These are phyloP conservation scores for Fraxinus greggii DNA, from an alignment of 305 asterid species.

Conservation along the genomic window DNA sequence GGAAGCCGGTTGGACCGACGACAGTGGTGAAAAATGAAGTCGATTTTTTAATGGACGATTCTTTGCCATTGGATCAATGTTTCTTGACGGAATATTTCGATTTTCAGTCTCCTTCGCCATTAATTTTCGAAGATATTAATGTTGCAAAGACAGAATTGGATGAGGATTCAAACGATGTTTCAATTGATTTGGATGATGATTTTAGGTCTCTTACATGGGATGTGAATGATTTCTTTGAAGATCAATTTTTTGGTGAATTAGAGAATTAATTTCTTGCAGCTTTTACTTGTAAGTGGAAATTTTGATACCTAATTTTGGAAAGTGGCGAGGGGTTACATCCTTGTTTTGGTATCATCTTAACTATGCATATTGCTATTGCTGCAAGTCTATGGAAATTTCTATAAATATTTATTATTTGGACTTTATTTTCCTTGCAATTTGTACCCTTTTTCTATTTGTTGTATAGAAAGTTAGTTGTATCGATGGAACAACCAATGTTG, in stretches of 20 bases:
- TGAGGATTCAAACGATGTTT: constrained; percentile 26
- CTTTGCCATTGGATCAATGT: constrained; percentile 41
- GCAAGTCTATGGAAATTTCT: background rate
- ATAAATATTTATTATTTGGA: background rate
- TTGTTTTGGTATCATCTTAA: background rate
- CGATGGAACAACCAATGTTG: background rate
- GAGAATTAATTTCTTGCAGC: background rate
- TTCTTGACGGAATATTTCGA: constrained; percentile 38
- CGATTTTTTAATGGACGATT: constrained; percentile 22
- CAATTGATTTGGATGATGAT: constrained; percentile 27
- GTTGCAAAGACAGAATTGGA: constrained; percentile 9
- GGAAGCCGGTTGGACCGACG: background rate
- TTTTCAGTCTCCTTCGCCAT: constrained; percentile 37
- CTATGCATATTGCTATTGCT: background rate
- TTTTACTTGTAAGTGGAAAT: background rate
- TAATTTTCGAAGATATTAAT: constrained; percentile 29
- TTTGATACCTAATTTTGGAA: background rate
- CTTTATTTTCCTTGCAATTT: background rate
- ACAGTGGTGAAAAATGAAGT: background rate
- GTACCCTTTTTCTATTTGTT: background rate
- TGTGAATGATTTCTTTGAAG: constrained; percentile 34
- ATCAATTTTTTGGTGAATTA: constrained; percentile 9
- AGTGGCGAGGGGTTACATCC: background rate
- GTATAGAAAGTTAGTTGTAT: background rate
- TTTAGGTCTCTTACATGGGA: constrained; percentile 44